phyloP scores from a whole-genome alignment of 345 rosid species.

The Eucalyptus sideroxylon region DNA sequence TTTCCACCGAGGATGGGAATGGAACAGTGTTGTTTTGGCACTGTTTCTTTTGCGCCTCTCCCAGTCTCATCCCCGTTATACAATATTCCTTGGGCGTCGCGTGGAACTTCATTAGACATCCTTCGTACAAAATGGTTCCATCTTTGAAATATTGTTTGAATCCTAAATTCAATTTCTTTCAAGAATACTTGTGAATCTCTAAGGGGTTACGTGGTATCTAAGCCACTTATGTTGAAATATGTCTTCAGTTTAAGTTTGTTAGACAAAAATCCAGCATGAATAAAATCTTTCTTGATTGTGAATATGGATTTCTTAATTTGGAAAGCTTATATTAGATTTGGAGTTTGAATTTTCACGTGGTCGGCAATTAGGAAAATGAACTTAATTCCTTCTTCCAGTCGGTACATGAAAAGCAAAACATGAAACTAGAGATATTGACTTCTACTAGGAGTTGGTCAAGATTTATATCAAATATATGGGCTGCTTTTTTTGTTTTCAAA shows the following conservation, averaged over 20 bases:
- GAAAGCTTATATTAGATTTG: no score
- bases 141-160: not conserved
- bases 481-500: no score
- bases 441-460: no score
- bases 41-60: not conserved
- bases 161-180: not conserved
- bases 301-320: no score
- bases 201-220: not conserved
- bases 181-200: not conserved
- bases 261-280: rapidly evolving
- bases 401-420: no score
- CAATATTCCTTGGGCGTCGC: not conserved
- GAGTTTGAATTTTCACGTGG: no score
- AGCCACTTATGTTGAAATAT: not conserved
- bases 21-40: not conserved
- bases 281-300: no score
- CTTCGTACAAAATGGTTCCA: not conserved
- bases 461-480: no score
- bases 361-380: no score
- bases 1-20: not conserved
- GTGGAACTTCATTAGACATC: not conserved
- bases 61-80: not conserved
- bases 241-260: rapidly evolving
- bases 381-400: no score
- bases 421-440: no score